phyloP scores from a whole-genome alignment of 805 yeast species.

The Lipomyces kockii region DNA sequence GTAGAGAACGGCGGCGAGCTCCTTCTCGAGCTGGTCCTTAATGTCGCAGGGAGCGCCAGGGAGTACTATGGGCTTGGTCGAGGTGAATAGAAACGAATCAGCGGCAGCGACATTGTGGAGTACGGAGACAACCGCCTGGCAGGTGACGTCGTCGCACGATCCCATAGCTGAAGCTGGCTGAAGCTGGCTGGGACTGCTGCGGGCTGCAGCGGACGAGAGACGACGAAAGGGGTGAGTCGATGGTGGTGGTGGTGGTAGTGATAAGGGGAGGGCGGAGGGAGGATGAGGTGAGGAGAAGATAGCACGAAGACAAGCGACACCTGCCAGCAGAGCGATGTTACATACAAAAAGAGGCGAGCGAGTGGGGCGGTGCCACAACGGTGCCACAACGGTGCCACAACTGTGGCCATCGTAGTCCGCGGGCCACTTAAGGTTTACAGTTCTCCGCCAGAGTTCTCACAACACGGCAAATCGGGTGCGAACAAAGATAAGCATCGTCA shows the following conservation, averaged over 20 bases:
- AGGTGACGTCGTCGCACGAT: slow-evolving; percentile 35
- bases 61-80: slow-evolving; percentile 34
- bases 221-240: not conserved
- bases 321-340: no score
- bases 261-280: no score
- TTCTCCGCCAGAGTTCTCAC: not conserved
- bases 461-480: not conserved
- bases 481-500: no score
- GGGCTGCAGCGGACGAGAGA: not conserved
- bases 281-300: no score
- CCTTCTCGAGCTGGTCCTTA: slow-evolving; percentile 37
- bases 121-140: slow-evolving; percentile 37
- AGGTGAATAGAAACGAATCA: slow-evolving; percentile 32
- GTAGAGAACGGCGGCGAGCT: slow-evolving; percentile 34
- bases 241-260: not conserved
- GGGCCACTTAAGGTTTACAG: not conserved
- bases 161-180: slow-evolving; percentile 31
- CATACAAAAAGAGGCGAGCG: no score
- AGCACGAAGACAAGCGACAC: no score
- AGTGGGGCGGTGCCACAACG: no score
- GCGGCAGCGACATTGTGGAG: slow-evolving; percentile 37
- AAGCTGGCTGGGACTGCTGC: not conserved
- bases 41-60: slow-evolving; percentile 37
- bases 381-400: no score
- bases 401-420: not conserved